These are phyloP conservation scores for Geranomyces variabilis DNA, from an alignment of 192 early-diverging fungal genomes.

Conservation along the genomic window DNA sequence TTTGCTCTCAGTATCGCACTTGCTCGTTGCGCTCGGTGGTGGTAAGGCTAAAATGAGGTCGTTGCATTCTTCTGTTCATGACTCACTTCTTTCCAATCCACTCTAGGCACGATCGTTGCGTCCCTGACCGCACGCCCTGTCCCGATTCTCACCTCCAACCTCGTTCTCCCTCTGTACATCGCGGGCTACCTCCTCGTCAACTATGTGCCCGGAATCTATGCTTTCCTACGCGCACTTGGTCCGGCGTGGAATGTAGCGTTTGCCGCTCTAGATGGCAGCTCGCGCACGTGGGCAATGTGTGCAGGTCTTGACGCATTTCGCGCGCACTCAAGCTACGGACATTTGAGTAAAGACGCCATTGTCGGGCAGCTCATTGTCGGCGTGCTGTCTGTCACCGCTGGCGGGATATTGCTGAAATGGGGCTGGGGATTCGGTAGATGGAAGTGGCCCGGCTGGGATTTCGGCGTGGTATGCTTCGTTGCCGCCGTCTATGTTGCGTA, in stretches of 20 bases:
- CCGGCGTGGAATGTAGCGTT: conserved; percentile 19
- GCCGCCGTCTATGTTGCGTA: conserved; percentile 1
- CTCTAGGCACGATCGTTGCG: conserved; percentile 11
- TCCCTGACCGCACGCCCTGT: conserved; percentile 40
- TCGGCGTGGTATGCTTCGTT: conserved; percentile 30
- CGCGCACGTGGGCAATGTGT: conserved; percentile 32
- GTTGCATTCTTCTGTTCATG: neutral
- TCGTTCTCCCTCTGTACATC: conserved; percentile 33
- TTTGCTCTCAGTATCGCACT: conserved; percentile 14
- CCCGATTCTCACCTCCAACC: conserved; percentile 35
- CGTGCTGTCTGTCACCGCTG: conserved; percentile 36
- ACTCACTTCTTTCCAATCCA: conserved; percentile 9
- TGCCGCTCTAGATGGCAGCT: conserved; percentile 34
- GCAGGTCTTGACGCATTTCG: conserved; percentile 20
- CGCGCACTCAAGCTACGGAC: conserved; percentile 7
- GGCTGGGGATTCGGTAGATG: conserved; percentile 5
- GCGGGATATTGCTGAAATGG: conserved; percentile 40
- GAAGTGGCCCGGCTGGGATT: conserved; percentile 41
- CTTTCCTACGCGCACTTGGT: conserved; percentile 22
- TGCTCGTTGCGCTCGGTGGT: conserved; percentile 35
- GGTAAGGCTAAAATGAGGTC: conserved; percentile 14
- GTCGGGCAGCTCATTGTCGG: conserved; percentile 39
- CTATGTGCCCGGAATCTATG: conserved; percentile 32
- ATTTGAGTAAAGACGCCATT: neutral
- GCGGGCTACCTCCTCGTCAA: conserved; percentile 42